phyloP scores from a whole-genome alignment of 2,329 filamentous ascomycete genomes.

The Leptographium lundbergii region DNA sequence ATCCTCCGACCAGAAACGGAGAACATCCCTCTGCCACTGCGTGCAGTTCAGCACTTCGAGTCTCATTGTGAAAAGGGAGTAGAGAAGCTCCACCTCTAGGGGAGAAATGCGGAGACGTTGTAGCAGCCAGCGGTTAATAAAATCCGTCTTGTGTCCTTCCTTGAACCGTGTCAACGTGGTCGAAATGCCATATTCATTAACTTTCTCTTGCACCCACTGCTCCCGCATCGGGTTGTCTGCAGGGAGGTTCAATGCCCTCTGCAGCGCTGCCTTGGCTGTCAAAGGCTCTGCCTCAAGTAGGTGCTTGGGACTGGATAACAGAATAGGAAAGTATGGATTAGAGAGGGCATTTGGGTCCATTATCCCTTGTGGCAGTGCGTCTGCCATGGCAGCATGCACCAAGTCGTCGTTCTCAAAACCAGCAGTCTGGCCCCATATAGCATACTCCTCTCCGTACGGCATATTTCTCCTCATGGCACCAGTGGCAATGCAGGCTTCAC shows the following conservation, averaged over 20 bases:
- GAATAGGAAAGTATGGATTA: conserved; percentile 28
- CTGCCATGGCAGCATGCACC: conserved; percentile 19
- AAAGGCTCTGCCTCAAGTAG: conserved; percentile 25
- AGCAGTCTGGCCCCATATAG: conserved; percentile 21
- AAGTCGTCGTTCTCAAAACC: conserved; percentile 3
- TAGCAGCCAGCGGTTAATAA: conserved; percentile 40
- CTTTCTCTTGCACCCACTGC: conserved; percentile 24
- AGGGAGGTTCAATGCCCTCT: conserved; percentile 24
- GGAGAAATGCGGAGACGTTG: conserved; percentile 35
- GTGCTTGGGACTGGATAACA: conserved; percentile 37
- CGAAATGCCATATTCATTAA: conserved; percentile 36
- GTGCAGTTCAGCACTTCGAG: conserved; percentile 21
- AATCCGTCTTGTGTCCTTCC: conserved; percentile 28
- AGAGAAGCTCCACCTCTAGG: conserved; percentile 30
- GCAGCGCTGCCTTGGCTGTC: conserved; percentile 28
- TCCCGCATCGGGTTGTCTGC: conserved; percentile 21
- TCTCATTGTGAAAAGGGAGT: conserved; percentile 20
- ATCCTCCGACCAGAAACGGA: conserved; percentile 28
- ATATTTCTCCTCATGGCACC: conserved; percentile 30
- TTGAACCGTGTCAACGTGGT: conserved; percentile 25
- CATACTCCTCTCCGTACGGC: conserved; percentile 24
- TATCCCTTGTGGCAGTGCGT: neutral
- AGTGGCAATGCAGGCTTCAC: conserved; percentile 26
- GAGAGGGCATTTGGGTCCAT: conserved; percentile 15
- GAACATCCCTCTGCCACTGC: conserved; percentile 29